Base-by-base conservation (phyloP, 257 asterid genomes). In the Avicennia marina region DNA sequence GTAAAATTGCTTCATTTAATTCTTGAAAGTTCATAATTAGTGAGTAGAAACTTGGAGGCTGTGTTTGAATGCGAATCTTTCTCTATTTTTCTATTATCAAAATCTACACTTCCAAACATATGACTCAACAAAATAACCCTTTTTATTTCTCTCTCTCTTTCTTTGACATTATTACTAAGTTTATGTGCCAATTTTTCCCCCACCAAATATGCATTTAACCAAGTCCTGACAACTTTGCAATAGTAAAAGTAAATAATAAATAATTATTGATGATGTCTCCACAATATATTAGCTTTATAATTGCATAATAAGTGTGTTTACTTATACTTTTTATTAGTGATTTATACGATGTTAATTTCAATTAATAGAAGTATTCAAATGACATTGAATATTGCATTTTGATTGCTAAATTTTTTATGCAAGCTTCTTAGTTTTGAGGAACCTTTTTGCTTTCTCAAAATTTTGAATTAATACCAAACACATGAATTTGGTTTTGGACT, bases 381-480 rank as follows among this genome's bases (percentile, higher is more conserved):
- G 20, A 29, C 15, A 12, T 29, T 43, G 13, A 43, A 42, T 44
- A 6, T 29, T 11, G 24, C 32, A 13, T 33, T n/a, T 0, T 16
- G 17, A 13, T 46, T 45, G 32, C 46, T 1, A n/a, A 17, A 21
- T 31, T 49, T 38, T 50, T 15, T 19, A 26, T 49, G 32, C 18
- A 38, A 51, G 34, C 12, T 51, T 40, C 36, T 27, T 27, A 11
- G 22, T 51, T 44, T 18, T 62, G 60, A 31, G 46, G 45, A 50
- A 39, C 26, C 50, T 20, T 11, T 20, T 46, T 59, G 18, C 36
- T 43, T 18, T 26, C 16, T 31, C 29, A 29, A 39, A 21, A 11
- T 21, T 13, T 53, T n/a, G 25, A 42, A 42, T 27, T 26, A 25
- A 62, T 38, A 16, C 26, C 53, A 32, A 6, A 32, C 45, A 50